Base-by-base conservation (phyloP, 2,329 filamentous ascomycete species). In the Waltergamsia citrina region DNA sequence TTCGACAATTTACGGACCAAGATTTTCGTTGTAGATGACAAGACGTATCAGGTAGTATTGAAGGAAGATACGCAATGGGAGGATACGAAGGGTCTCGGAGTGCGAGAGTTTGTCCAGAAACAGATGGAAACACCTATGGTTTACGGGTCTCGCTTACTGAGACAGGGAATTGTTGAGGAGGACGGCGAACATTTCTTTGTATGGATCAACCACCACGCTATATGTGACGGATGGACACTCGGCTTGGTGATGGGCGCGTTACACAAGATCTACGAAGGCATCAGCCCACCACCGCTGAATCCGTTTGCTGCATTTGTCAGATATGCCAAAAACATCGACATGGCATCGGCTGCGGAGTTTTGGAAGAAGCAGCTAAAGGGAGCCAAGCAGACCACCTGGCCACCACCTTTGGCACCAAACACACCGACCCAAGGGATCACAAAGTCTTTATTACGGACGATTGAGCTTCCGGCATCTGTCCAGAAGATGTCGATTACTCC, bases 201-300 rank as follows among this genome's bases (percentile, higher is more conserved):
- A 5, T 48, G 44, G 38, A 46, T 45, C 5, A 38, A 42, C 4
- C 51, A 53, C 16, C 51, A 53, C 24, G 41, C 49, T 4, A 21
- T 51, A 1, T 45, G 47, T 22, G 51, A 53, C 25, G 50, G 49
- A 5, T 50, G 45, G 45, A 46, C 44, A 8, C 11, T 41, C 14
- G 23, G 22, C 7, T 27, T 45, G 0, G 34, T 44, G 11, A 12
- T 40, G n/a, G 26, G 28, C 10, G 22, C 21, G 1, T 22, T 47
- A 6, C 26, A 34, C 7, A 25, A 16, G n/a, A 11, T 36, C 30
- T 9, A 20, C 35, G 28, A 9, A 19, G 37, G 21, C 33, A 18
- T 18, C 6, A n/a, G 11, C 21, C 22, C 23, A 16, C 16, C 7
- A 11, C 11, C 14, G 11, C 23, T 27, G 6, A 20, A 21, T 14